Conservation (phyloP, 1,284 basidiomycete genomes). For the Ceratobasidium sp. region DNA sequence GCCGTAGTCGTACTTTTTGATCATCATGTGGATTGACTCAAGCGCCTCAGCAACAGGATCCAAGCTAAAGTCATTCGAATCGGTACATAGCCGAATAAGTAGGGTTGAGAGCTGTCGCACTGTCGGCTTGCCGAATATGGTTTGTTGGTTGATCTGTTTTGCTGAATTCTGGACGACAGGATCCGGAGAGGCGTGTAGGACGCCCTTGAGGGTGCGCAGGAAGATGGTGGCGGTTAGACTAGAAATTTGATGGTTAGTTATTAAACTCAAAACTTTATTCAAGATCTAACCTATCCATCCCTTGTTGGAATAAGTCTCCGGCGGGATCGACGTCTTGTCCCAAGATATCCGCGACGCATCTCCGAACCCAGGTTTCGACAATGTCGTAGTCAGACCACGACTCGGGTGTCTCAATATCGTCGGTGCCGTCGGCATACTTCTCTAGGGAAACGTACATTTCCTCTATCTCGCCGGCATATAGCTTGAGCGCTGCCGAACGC, state of each 20-base stretch:
- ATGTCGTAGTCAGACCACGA: neutral
- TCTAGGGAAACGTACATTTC: conserved; percentile 39
- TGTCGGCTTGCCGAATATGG: conserved; percentile 4
- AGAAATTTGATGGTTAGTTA: too few species aligned
- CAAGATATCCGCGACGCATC: neutral
- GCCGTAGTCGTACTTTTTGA: neutral
- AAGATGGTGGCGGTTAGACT: conserved; percentile 11
- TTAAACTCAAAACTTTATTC: neutral
- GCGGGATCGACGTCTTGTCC: neutral
- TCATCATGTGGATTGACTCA: neutral
- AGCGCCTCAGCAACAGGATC: neutral
- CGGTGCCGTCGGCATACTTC: neutral
- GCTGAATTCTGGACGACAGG: neutral
- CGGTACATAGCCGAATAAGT: neutral
- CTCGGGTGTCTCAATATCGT: neutral
- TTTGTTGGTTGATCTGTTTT: conserved; percentile 7
- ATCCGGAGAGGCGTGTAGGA: neutral
- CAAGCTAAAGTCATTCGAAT: neutral
- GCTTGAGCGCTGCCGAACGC: conserved; percentile 28
- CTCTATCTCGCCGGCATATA: conserved; percentile 41
- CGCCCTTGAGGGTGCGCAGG: neutral
- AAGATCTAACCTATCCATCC: conserved; percentile 28
- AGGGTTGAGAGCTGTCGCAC: neutral
- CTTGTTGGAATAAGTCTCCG: conserved; percentile 6
- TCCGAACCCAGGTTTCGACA: neutral